A percentile compares a stretch with the other conserved stretches of the same genome.
Evolutionary conservation across 495 filamentous ascomycete genomes (phyloP).

Genomic region (Annulohypoxylon bovei): DNA sequence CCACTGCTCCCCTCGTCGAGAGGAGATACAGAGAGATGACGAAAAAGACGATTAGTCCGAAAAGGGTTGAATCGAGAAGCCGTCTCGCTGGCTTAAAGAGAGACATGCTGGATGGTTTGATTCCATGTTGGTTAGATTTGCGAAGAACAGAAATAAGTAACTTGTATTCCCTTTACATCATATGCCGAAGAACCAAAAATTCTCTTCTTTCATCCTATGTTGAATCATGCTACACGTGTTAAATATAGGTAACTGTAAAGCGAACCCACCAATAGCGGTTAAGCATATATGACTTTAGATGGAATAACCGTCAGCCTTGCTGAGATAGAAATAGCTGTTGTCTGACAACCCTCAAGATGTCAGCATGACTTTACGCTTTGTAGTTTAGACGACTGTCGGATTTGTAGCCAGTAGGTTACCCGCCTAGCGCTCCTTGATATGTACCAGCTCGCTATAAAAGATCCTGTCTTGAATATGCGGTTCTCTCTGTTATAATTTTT

Average conservation of each 20-base stretch:
- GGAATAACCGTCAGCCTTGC: background rate
- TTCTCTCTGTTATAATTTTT: background rate
- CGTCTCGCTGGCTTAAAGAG: slow-evolving; percentile 22
- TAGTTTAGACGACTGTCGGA: background rate
- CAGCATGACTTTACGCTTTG: background rate
- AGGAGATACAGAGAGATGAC: slow-evolving; percentile 23
- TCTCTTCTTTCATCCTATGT: background rate
- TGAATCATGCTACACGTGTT: background rate
- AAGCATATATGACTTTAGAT: background rate
- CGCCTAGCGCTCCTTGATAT: background rate
- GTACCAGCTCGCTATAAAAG: background rate
- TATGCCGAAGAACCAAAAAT: background rate
- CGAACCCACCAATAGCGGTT: background rate
- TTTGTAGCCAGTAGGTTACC: background rate
- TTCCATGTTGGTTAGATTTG: background rate
- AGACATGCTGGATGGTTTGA: background rate
- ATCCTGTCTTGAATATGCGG: background rate
- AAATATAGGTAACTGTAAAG: background rate
- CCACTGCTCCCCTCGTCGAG: background rate
- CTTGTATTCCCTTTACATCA: background rate
- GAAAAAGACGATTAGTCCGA: slow-evolving; percentile 21
- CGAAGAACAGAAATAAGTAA: background rate
- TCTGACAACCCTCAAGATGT: background rate
- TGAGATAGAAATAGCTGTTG: background rate
- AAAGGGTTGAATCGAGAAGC: background rate